phyloP scores from a whole-genome alignment of 2,329 filamentous ascomycete genomes.

The Colletotrichum karsti region DNA sequence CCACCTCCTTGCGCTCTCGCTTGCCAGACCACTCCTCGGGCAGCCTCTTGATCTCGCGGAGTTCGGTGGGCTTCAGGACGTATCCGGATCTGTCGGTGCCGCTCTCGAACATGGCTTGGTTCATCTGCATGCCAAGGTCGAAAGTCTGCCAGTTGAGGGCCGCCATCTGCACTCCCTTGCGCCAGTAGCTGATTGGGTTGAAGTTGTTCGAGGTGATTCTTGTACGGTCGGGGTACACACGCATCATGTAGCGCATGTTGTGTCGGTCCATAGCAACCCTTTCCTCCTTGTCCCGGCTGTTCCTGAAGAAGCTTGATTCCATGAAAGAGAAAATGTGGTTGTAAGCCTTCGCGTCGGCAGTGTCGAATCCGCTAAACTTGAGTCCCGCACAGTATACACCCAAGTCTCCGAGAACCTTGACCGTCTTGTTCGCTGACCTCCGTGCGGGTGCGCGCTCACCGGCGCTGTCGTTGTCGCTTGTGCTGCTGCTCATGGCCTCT shows the following conservation, averaged over 20 bases:
- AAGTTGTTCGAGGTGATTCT: conserved; percentile 93
- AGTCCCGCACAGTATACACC: conserved; percentile 80
- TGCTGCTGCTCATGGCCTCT: conserved; percentile 64
- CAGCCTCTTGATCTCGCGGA: conserved; percentile 75
- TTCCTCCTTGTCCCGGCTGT: conserved; percentile 78
- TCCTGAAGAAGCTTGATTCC: conserved; percentile 85
- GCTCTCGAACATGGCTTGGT: conserved; percentile 96
- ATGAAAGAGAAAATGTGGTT: conserved; percentile 98
- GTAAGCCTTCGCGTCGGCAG: conserved; percentile 81
- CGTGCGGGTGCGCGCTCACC: conserved; percentile 64
- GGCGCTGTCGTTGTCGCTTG: conserved; percentile 83
- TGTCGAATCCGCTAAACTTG: conserved; percentile 85
- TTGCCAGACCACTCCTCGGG: conserved; percentile 65
- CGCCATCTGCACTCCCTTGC: conserved; percentile 95
- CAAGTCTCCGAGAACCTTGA: conserved; percentile 82
- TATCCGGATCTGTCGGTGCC: conserved; percentile 89
- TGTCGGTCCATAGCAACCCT: conserved; percentile 86
- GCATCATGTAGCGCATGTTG: conserved; percentile 91
- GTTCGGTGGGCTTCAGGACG: conserved; percentile 88
- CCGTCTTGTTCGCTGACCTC: conserved; percentile 83
- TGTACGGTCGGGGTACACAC: conserved; percentile 87
- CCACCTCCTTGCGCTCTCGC: conserved; percentile 82
- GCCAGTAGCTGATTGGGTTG: conserved; percentile 92
- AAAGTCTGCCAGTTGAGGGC: conserved; percentile 99
- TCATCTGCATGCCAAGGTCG: conserved; percentile 93